phyloP scores from a whole-genome alignment of 495 filamentous ascomycete species.

The Chaetomidium leptoderma region DNA sequence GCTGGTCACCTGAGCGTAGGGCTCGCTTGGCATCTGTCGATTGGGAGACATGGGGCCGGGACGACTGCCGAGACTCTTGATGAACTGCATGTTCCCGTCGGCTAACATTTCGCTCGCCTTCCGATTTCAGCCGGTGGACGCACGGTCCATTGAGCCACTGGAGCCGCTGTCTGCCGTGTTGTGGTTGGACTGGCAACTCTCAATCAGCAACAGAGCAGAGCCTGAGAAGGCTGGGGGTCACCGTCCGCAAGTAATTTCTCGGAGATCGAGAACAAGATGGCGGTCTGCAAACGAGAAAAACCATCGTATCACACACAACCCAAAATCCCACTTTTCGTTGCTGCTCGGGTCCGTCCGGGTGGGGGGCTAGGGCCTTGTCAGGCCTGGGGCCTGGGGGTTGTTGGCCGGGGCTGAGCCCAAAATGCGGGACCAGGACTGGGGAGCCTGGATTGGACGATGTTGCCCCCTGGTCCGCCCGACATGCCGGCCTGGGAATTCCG shows the following conservation, averaged over 20 bases:
- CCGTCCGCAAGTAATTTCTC: too few relatives aligned
- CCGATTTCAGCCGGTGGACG: constrained; percentile 11
- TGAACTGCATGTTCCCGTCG: neutral
- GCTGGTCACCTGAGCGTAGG: constrained; percentile 9
- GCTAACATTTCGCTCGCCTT: neutral
- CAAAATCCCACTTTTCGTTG: neutral
- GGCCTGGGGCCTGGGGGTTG: constrained; percentile 2
- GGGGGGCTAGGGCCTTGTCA: neutral
- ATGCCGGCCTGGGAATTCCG: constrained; percentile 22
- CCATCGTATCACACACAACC: constrained; percentile 3
- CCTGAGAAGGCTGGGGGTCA: too few relatives aligned
- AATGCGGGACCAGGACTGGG: neutral
- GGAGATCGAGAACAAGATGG: neutral
- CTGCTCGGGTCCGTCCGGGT: constrained; percentile 6
- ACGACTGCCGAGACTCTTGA: constrained; percentile 2
- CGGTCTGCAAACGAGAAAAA: neutral
- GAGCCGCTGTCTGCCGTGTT: too few relatives aligned
- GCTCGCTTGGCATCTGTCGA: constrained; percentile 8
- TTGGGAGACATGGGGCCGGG: neutral
- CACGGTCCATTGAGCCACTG: too few relatives aligned
- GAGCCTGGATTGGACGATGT: neutral
- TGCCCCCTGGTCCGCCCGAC: constrained; percentile 13
- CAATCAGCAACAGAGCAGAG: too few relatives aligned
- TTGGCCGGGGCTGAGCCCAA: neutral
- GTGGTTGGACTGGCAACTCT: neutral